phyloP scores from a whole-genome alignment of 257 asterid genomes.

The Solanum chiquidenum region DNA sequence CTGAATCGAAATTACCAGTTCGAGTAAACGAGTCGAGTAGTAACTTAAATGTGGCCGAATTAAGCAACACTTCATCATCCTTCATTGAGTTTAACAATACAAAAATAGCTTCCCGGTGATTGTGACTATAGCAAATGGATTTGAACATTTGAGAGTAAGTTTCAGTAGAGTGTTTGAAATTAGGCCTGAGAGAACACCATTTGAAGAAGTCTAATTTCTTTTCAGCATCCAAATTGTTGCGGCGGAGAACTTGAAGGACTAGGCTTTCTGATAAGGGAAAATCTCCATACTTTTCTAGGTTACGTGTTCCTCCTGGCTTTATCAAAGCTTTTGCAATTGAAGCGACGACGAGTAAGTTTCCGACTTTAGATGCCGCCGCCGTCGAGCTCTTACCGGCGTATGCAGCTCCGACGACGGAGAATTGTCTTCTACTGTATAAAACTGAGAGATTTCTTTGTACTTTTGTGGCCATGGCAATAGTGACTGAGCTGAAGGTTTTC shows the following conservation, averaged over 20 bases:
- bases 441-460: neutral
- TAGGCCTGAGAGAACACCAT: conserved; percentile 60
- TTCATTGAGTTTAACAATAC: conserved; percentile 45
- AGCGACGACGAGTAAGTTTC: conserved; percentile 51
- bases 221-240: conserved; percentile 42
- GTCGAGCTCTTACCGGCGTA: neutral
- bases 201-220: conserved; percentile 58
- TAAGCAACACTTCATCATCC: conserved; percentile 43
- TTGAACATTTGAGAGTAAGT: conserved; percentile 57
- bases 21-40: conserved; percentile 59
- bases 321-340: conserved; percentile 61
- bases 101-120: conserved; percentile 35
- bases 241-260: conserved; percentile 54
- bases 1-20: conserved; percentile 57
- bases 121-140: conserved; percentile 33
- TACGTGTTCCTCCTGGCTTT: conserved; percentile 49
- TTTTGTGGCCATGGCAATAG: neutral
- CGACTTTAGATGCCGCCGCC: conserved; percentile 23
- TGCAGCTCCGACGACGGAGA: neutral
- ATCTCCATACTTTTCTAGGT: conserved; percentile 32
- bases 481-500: neutral
- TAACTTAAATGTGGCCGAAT: conserved; percentile 50
- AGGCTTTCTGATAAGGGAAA: conserved; percentile 45
- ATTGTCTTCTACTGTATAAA: neutral
- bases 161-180: conserved; percentile 52